Conservation (phyloP, 257 asterid genomes). For the Echium plantagineum region DNA sequence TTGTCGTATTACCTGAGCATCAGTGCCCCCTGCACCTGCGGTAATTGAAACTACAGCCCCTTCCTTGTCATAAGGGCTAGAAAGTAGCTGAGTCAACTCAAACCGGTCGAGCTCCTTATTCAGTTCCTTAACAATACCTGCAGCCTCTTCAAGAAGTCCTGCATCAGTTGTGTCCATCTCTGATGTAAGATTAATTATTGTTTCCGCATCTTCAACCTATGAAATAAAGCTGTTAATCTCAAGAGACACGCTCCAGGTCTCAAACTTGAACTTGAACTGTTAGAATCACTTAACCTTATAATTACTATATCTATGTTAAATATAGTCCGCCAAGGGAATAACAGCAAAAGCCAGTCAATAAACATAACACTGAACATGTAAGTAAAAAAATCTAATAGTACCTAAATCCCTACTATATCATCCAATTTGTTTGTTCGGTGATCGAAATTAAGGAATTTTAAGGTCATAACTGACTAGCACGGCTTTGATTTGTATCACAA, state of each 20-base stretch:
- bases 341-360: no score
- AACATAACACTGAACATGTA: no score
- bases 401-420: no score
- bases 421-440: no score
- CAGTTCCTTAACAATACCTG: conserved; percentile 58
- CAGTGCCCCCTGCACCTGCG: conserved; percentile 99
- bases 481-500: no score
- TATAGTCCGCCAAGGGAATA: no score
- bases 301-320: no score
- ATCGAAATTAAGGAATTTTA: no score
- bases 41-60: conserved; percentile 71
- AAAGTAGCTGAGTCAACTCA: conserved; percentile 87
- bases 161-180: conserved; percentile 80
- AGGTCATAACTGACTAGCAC: no score
- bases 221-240: not conserved
- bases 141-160: conserved; percentile 80
- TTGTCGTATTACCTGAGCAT: conserved; percentile 74
- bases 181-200: conserved; percentile 80
- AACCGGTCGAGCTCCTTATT: conserved; percentile 69
- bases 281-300: no score
- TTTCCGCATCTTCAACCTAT: conserved; percentile 82
- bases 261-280: not conserved
- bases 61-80: conserved; percentile 94
- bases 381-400: no score
- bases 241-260: not conserved